phyloP scores from a whole-genome alignment of 2,329 filamentous ascomycete genomes.

The Talaromyces sp. region DNA sequence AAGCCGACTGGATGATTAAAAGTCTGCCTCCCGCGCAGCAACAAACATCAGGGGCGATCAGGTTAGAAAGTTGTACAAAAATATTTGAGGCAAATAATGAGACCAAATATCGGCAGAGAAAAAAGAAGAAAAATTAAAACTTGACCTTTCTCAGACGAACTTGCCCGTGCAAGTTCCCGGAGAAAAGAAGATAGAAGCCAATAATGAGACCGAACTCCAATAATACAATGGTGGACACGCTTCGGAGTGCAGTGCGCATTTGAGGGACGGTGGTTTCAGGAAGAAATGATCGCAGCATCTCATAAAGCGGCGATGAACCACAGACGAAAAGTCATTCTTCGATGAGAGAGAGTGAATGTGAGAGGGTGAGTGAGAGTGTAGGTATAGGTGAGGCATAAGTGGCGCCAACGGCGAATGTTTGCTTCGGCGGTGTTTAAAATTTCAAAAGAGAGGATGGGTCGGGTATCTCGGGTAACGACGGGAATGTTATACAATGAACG shows the following conservation, averaged over 20 bases:
- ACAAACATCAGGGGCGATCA: conserved; percentile 11
- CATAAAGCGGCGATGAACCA: neutral
- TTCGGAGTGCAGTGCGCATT: neutral
- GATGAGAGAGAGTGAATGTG: neutral
- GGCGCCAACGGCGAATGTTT: neutral
- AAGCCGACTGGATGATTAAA: conserved; percentile 1
- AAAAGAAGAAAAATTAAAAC: conserved; percentile 1
- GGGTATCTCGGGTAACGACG: neutral
- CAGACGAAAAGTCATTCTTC: neutral
- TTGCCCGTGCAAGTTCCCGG: neutral
- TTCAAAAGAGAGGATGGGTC: neutral
- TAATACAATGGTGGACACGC: neutral
- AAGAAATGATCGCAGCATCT: neutral
- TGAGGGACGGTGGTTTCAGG: neutral
- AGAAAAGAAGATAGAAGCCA: neutral
- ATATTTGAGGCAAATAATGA: neutral
- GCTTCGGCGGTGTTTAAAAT: neutral
- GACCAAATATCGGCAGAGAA: conserved; percentile 2
- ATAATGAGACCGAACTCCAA: neutral
- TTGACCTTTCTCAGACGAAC: conserved; percentile 1
- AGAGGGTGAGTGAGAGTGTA: neutral
- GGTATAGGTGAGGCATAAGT: neutral
- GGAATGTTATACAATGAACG: conserved; percentile 14
- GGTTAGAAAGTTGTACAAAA: conserved; percentile 8
- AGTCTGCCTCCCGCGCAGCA: neutral